phyloP scores from a whole-genome alignment of 805 yeast genomes.

The Pichia gijzeniarum region DNA sequence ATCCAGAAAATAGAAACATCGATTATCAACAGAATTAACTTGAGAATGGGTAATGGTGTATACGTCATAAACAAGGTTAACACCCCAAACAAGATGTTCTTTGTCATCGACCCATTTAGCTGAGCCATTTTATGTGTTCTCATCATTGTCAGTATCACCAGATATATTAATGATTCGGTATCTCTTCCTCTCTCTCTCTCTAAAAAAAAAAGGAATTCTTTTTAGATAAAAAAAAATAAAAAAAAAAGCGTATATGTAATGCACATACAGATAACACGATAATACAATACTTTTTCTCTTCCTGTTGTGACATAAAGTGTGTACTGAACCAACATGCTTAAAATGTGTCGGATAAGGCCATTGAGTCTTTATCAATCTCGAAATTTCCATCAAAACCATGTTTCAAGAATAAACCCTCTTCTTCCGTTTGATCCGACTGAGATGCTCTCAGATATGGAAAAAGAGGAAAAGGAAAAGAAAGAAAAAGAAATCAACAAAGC shows the following conservation, averaged over 20 bases:
- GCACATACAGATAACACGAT: too few species aligned
- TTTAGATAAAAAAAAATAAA: too few species aligned
- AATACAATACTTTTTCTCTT: too few species aligned
- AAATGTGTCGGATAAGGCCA: too few species aligned
- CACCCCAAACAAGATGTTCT: constrained; percentile 7
- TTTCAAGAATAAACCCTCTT: constrained; percentile 30
- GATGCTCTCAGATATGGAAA: constrained; percentile 22
- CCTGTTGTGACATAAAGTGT: too few species aligned
- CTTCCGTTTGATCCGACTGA: constrained; percentile 37
- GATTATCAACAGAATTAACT: constrained; percentile 33
- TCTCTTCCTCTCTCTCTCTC: too few species aligned
- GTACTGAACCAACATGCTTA: too few species aligned
- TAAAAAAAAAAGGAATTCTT: too few species aligned
- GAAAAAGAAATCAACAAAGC: constrained; percentile 18
- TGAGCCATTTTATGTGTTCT: constrained; percentile 6
- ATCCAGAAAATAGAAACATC: constrained; percentile 40
- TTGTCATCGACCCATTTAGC: constrained; percentile 1
- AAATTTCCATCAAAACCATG: not conserved
- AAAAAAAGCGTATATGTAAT: too few species aligned
- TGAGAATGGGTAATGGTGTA: constrained; percentile 21
- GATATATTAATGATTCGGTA: not conserved
- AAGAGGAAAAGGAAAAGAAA: constrained; percentile 14
- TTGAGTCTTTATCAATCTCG: not conserved
- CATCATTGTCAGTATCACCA: constrained; percentile 2
- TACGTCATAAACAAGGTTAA: constrained; percentile 11